A percentile compares a stretch with the other conserved stretches of the same genome.
phyloP scores from a whole-genome alignment of 208 protist genomes.

The Tritrichomonas foetus region DNA sequence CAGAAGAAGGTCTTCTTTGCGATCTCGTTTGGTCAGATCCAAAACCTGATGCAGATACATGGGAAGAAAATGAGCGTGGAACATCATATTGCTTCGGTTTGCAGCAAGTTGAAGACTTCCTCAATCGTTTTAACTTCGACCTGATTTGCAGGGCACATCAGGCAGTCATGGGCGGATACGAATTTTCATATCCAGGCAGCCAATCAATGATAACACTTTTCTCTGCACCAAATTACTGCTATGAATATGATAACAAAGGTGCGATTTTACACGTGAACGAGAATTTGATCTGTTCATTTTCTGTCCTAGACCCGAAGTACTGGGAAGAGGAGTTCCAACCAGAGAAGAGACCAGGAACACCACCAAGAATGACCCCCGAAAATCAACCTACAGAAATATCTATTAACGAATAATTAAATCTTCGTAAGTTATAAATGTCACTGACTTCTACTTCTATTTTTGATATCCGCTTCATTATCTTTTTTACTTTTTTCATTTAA shows the following conservation, averaged over 20 bases:
- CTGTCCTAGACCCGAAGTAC: background rate
- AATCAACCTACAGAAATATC: too few species aligned
- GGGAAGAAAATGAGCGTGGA: constrained; percentile 93
- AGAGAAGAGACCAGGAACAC: background rate
- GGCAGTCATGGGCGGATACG: constrained; percentile 74
- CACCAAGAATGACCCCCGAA: background rate
- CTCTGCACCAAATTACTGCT: constrained; percentile 98
- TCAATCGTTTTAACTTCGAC: constrained; percentile 96
- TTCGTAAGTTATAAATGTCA: too few species aligned
- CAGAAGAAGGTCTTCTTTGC: constrained; percentile 80
- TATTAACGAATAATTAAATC: too few species aligned
- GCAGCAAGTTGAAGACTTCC: constrained; percentile 92
- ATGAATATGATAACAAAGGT: constrained; percentile 98
- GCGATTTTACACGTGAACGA: constrained; percentile 77
- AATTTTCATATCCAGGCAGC: constrained; percentile 92
- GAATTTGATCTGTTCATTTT: constrained; percentile 62
- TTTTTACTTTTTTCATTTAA: too few species aligned
- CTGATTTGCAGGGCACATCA: constrained; percentile 97
- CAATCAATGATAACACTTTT: constrained; percentile 98
- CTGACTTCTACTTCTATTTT: too few species aligned
- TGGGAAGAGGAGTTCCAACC: background rate
- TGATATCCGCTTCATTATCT: too few species aligned
- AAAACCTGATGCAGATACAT: constrained; percentile 80
- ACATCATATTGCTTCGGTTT: constrained; percentile 95
- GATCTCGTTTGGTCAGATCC: constrained; percentile 99